These are phyloP conservation scores for Scheffersomyces cryptocercus DNA, from an alignment of 1,139 yeast genomes.

Conservation along the genomic window DNA sequence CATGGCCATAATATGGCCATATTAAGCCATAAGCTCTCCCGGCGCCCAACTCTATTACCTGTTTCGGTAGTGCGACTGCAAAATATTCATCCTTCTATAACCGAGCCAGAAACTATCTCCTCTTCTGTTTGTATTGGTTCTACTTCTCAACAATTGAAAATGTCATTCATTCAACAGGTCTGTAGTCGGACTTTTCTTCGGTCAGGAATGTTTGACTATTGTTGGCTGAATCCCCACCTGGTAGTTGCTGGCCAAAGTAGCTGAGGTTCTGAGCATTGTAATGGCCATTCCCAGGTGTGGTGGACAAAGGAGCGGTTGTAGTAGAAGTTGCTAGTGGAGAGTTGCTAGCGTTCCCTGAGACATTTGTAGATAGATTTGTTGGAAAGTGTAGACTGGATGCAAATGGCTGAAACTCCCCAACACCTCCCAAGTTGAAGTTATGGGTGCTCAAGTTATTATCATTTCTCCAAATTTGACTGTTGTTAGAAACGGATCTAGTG, in stretches of 20 bases:
- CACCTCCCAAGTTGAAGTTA: conserved; percentile 14
- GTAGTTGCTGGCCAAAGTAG: not conserved
- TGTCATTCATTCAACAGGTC: too few species aligned
- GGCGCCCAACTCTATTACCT: too few species aligned
- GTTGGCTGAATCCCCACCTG: not conserved
- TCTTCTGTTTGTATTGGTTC: too few species aligned
- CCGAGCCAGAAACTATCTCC: too few species aligned
- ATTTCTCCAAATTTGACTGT: conserved; percentile 33
- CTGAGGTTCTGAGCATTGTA: not conserved
- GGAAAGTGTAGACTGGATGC: not conserved
- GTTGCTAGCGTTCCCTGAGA: not conserved
- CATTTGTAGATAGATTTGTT: not conserved
- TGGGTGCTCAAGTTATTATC: conserved; percentile 16
- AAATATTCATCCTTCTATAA: too few species aligned
- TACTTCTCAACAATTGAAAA: too few species aligned
- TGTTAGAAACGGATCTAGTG: conserved; percentile 25
- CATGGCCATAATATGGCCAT: too few species aligned
- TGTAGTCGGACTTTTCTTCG: not conserved
- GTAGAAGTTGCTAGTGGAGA: conserved; percentile 2
- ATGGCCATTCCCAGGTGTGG: not conserved
- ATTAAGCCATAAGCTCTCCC: too few species aligned
- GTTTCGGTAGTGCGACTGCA: too few species aligned
- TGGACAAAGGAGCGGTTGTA: too few species aligned
- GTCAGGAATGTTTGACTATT: not conserved
- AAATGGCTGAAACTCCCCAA: conserved; percentile 1